Evolutionary conservation across 1,284 basidiomycete genomes (phyloP), one percentile per base, ranked within the genome.

Genomic region (Ceratobasidium sp.): DNA sequence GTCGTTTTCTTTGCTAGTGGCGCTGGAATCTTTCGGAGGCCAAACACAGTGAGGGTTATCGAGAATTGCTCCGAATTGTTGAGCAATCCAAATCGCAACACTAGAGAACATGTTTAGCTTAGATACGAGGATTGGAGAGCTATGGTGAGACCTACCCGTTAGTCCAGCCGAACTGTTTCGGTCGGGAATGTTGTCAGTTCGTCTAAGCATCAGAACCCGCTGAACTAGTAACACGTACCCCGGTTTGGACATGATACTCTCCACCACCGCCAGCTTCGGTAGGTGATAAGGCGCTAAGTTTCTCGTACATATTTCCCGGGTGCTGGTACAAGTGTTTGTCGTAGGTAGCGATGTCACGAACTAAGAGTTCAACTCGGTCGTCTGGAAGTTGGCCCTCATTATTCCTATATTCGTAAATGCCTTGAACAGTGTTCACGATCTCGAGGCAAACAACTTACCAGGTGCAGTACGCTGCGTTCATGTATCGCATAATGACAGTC

Each of bases 381-480:
- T 48, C 42, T 20, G 46, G 65, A 33, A 67, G 46, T 13, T 52
- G 44, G 26, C 65, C 65, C 2, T 48, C 26, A 1, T 50, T 33
- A 23, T 67, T 67, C 65, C 65, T 67, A n/a, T 40, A n/a, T 38
- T 12, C n/a, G 17, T 26, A 2, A 6, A 26, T 1, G 20, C 33
- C 23, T 67, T 65, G 48, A 15, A 28, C 44, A 46, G 13, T 46
- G 6, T 13, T 13, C 6, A 46, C 6, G n/a, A n/a, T 46, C 13
- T 46, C 7, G 13, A 46, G 44, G 44, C 44, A 13, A 46, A 6
- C 6, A 46, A 86, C 90, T 82, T 80, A 93, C 96, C 96, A 98
- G 80, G 93, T 95, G 84, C 96, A 97, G 80, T 97, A 89, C 0
- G 91, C 91, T 76, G 94, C 93, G 52, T 92, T 87, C 81, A 95